Evolutionary conservation across 805 yeast genomes (phyloP).

Genomic region (Ogataea degrootiae): DNA sequence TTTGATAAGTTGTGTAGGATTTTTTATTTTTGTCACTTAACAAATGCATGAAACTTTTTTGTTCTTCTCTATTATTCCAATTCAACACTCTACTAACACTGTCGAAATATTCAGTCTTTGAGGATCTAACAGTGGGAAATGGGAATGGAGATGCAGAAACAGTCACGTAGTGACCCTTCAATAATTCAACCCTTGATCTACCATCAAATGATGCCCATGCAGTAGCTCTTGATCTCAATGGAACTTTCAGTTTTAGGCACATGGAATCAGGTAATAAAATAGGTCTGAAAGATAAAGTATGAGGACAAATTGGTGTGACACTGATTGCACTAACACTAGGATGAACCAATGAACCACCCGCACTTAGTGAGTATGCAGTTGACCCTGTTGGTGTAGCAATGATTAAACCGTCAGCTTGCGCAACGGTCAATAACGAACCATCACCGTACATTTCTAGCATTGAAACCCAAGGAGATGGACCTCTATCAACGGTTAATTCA

Average conservation of each 20-base stretch:
- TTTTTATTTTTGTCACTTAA: constrained; percentile 53
- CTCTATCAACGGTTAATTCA: constrained; percentile 88
- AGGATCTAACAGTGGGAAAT: constrained; percentile 84
- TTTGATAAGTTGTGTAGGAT: constrained; percentile 31
- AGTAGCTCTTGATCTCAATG: constrained; percentile 71
- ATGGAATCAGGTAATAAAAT: constrained; percentile 91
- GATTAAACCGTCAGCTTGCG: constrained; percentile 92
- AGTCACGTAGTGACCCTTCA: constrained; percentile 79
- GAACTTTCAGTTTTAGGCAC: constrained; percentile 77
- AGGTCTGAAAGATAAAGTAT: constrained; percentile 89
- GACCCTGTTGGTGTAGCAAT: constrained; percentile 95
- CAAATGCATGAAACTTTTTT: constrained; percentile 69
- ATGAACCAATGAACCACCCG: constrained; percentile 93
- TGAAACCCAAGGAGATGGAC: constrained; percentile 90
- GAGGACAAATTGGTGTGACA: constrained; percentile 96
- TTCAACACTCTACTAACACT: constrained; percentile 80
- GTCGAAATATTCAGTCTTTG: constrained; percentile 74
- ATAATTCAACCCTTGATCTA: constrained; percentile 73
- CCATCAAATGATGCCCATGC: constrained; percentile 99
- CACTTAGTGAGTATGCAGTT: constrained; percentile 91
- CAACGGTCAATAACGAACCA: constrained; percentile 76
- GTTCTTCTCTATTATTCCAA: constrained; percentile 91
- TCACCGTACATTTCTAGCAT: constrained; percentile 88
- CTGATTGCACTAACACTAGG: constrained; percentile 91
- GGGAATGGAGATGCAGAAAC: constrained; percentile 85